Base-by-base conservation (phyloP, 164 flowering plant species). In the Nymphaea colorata region DNA sequence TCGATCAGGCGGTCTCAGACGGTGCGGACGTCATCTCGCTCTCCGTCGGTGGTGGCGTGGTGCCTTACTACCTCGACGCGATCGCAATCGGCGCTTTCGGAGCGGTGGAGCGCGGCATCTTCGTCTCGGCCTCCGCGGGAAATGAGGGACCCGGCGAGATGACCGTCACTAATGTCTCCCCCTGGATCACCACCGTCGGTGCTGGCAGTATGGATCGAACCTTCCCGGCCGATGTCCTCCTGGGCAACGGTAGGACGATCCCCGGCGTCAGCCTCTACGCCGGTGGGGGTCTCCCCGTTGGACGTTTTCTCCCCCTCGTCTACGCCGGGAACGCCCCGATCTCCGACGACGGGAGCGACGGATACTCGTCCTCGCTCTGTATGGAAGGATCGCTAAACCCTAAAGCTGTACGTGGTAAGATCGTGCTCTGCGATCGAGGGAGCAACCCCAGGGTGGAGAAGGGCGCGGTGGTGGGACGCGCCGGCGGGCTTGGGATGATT, bases 141-240 rank as follows among this genome's bases (percentile, higher is more conserved):
- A 95, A 95, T 64, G 94, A 92, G 17, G 99, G 99, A 0, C 98
- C 99, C 4, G 98, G 94, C 0, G 96, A 86, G 1, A 77, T 84
- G 5, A 81, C 94, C 0, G 97, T 92, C 7, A 88, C 98, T 0
- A 95, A 95, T 62, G 86, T 92, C 0, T 95, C 99, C 0, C 99
- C 98, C 0, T 95, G 98, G 99, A 85, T 92, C 4, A 87, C 96
- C 0, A 87, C 96, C 0, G 96, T 91, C 7, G 99, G 96, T 2
- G 99, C 99, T 0, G 96, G 99, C 0, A 83, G 90, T 0, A 79
- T 91, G 0, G 99, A 94, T 61, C 70, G 99, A 47, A 87, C 85
- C 62, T 91, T 90, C 66, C 96, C 98, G 0, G 98, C 99, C 10
- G 77, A 84, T 64, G 93, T 92, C 4, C 76, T 77, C 73, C 88